Conservation (phyloP, 495 filamentous ascomycete species). For the Tricharina praecox region DNA sequence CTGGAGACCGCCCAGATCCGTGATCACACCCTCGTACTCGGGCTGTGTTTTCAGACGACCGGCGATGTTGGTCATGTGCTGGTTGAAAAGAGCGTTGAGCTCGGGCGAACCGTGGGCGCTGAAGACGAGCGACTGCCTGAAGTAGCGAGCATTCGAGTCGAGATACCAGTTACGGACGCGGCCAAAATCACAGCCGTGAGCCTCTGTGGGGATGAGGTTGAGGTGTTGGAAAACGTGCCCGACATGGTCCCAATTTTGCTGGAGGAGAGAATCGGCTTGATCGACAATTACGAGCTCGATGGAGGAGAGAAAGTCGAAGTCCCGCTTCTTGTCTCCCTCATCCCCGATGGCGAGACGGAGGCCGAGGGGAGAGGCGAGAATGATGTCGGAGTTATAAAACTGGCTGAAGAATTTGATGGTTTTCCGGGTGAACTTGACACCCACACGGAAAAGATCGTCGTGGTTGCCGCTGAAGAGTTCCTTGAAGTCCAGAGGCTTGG, state of each 20-base stretch:
- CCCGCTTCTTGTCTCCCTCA: slow-evolving; percentile 49
- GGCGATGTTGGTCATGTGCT: slow-evolving; percentile 59
- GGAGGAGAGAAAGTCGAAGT: slow-evolving; percentile 82
- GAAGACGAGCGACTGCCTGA: slow-evolving; percentile 70
- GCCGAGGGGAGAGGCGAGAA: slow-evolving; percentile 76
- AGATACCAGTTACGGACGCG: slow-evolving; percentile 85
- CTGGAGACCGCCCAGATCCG: slow-evolving; percentile 42
- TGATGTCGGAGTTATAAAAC: slow-evolving; percentile 92
- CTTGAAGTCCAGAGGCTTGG: slow-evolving; percentile 69
- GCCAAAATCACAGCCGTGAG: slow-evolving; percentile 86
- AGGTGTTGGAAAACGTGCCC: slow-evolving; percentile 80
- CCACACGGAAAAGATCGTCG: slow-evolving; percentile 88
- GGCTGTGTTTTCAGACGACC: slow-evolving; percentile 58
- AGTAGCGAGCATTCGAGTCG: slow-evolving; percentile 58
- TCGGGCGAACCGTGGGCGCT: slow-evolving; percentile 77
- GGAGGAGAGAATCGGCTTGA: slow-evolving; percentile 80
- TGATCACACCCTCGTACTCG: slow-evolving; percentile 49
- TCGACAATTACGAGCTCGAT: slow-evolving; percentile 82
- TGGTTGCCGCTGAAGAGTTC: slow-evolving; percentile 88
- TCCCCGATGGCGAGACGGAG: slow-evolving; percentile 70
- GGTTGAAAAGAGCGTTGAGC: slow-evolving; percentile 59
- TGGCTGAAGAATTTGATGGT: slow-evolving; percentile 86
- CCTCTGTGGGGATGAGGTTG: slow-evolving; percentile 74
- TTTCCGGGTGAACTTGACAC: slow-evolving; percentile 87
- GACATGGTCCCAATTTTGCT: slow-evolving; percentile 98